Evolutionary conservation across 805 yeast species (phyloP), one percentile per base, ranked within the genome.

Genomic region (Yueomyces sp.): DNA sequence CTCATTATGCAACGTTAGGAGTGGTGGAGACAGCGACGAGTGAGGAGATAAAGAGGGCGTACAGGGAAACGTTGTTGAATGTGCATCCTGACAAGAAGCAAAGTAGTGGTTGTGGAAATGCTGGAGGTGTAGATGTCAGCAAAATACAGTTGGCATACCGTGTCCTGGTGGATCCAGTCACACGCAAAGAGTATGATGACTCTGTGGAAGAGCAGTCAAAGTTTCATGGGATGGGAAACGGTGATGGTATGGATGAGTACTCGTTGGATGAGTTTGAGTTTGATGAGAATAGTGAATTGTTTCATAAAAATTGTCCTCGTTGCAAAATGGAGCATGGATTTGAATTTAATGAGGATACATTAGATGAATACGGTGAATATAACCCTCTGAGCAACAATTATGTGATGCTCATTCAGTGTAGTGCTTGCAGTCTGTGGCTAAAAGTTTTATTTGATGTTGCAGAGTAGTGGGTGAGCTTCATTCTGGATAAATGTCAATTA

Each of bases 381-480:
- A 55, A 52, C 26, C 38, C 44, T 12, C 42, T 68, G 0, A 71
- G 68, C 34, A 79, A 76, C 12, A 72, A 79, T 1, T 80, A 68
- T 49, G 82, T 81, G 49, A 70, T 88, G 1, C 68, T 85, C 27
- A 76, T 85, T 0, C 95, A 88, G 54, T 90, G 97, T 57, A 57
- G 65, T 9, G 78, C 83, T 32, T 90, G 97, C 59, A 84, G 94
- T 57, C 57, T 87, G 31, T 90, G 96, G 95, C 62, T 90, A 28
- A 76, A 77, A 42, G 87, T 90, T 2, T 71, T 69, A 54, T 76
- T 68, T 50, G 87, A 77, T 49, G 44, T 57, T 57, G 19, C 40
- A 48, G 31, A 44, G 45, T 19, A 12, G n/a, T n/a, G 11, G 4
- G 11, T 38, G 4, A 38, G 26, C 4, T 26, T 27, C n/a, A 26